Percentiles rank a stretch among this genome's conserved stretches.
These are phyloP conservation scores for Phytophthora cryptogea DNA, from an alignment of 352 stramenopile species.

Conservation along the genomic window DNA sequence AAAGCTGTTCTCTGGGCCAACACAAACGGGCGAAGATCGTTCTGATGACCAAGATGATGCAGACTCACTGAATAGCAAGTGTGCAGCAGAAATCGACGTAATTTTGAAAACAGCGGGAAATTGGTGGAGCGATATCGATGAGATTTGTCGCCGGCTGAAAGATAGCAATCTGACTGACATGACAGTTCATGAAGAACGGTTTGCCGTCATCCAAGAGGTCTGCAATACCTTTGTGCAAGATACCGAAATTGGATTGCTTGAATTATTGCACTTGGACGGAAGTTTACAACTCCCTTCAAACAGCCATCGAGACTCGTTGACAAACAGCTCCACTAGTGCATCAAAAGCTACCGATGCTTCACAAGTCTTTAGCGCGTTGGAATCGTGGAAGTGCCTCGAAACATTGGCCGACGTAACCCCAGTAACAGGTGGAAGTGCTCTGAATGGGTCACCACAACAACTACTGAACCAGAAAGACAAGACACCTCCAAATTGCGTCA, in stretches of 20 bases:
- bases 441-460: constrained; percentile 49
- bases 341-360: constrained; percentile 13
- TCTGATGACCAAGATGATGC: constrained; percentile 4
- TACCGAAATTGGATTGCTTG: constrained; percentile 28
- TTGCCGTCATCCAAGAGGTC: constrained; percentile 44
- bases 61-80: not conserved
- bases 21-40: not conserved
- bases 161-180: constrained; percentile 26
- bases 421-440: constrained; percentile 23
- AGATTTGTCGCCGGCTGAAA: constrained; percentile 45
- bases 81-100: constrained; percentile 27
- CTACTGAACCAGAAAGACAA: constrained; percentile 46
- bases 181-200: constrained; percentile 33
- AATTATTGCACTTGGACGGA: constrained; percentile 49
- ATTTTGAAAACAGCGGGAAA: constrained; percentile 58
- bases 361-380: constrained; percentile 52
- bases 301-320: not conserved
- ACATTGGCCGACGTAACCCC: constrained; percentile 42
- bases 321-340: not conserved
- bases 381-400: constrained; percentile 75
- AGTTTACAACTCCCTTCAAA: constrained; percentile 27
- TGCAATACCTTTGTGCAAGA: constrained; percentile 51
- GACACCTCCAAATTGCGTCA: constrained; percentile 50
- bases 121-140: constrained; percentile 71
- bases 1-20: constrained; percentile 12